phyloP scores from a whole-genome alignment of 108 stramenopile species.

The Heterococcus sp. region DNA sequence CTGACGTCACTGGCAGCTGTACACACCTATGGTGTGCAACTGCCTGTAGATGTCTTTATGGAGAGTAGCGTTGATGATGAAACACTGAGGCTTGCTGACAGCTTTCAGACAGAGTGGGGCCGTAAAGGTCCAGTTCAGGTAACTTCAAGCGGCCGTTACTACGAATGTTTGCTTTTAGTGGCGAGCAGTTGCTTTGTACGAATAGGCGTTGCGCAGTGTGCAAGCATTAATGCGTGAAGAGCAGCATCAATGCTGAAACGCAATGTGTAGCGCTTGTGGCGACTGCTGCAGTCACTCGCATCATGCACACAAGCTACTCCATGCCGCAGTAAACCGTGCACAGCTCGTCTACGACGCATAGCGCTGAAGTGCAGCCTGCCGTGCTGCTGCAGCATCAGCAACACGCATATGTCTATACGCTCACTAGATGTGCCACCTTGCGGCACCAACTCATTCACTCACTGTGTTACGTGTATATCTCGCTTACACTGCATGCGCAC shows the following conservation, averaged over 20 bases:
- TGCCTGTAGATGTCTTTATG: background rate
- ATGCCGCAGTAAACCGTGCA: too few species aligned
- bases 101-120: background rate
- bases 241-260: background rate
- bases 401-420: background rate
- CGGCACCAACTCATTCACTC: background rate
- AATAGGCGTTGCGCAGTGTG: background rate
- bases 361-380: background rate
- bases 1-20: background rate
- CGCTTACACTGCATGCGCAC: background rate
- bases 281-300: too few species aligned
- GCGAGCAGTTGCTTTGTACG: background rate
- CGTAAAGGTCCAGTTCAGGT: background rate
- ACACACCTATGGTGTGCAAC: background rate
- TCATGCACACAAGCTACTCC: too few species aligned
- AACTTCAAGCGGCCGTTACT: background rate
- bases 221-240: background rate
- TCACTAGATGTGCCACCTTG: too few species aligned
- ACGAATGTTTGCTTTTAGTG: background rate
- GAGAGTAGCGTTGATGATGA: background rate
- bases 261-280: too few species aligned
- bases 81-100: background rate
- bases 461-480: background rate
- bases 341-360: background rate
- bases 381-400: background rate